A percentile compares a stretch with the other conserved stretches of the same genome.
Evolutionary conservation across 257 asterid species (phyloP).

Genomic region (Plantago major): DNA sequence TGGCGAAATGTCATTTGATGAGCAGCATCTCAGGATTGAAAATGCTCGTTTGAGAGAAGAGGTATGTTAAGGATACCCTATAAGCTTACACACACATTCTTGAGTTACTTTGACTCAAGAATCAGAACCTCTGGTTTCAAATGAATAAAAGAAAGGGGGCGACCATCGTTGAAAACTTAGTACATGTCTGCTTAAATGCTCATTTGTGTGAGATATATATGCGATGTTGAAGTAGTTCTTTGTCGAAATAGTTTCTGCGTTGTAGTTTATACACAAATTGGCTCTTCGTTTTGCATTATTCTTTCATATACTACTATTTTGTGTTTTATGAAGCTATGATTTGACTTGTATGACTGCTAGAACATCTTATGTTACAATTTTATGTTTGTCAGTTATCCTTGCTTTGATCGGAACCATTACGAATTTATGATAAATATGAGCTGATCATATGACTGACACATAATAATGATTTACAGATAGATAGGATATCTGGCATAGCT

Average conservation of each 20-base stretch:
- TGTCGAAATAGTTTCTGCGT: too few relatives aligned
- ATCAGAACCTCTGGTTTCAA: neutral
- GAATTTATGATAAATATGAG: neutral
- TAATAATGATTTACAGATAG: slow-evolving; percentile 36
- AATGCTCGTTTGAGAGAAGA: slow-evolving; percentile 72
- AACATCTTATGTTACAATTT: too few relatives aligned
- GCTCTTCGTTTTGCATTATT: too few relatives aligned
- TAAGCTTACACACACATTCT: neutral
- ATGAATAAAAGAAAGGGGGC: too few relatives aligned
- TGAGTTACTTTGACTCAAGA: neutral
- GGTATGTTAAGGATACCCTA: slow-evolving; percentile 26
- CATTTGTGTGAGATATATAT: too few relatives aligned
- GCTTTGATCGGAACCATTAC: too few relatives aligned
- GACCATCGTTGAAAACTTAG: too few relatives aligned
- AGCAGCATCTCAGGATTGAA: slow-evolving; percentile 69
- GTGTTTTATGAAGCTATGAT: neutral
- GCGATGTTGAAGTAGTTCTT: too few relatives aligned
- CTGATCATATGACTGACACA: neutral
- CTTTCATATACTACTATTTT: neutral
- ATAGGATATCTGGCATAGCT: slow-evolving; percentile 68
- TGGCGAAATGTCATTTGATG: slow-evolving; percentile 71
- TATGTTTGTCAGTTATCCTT: too few relatives aligned
- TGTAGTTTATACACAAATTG: too few relatives aligned
- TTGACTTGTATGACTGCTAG: too few relatives aligned
- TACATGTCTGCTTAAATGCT: too few relatives aligned